Evolutionary conservation across 192 early-diverging fungal genomes (phyloP).

Genomic region (Pilobolus umbonatus): DNA sequence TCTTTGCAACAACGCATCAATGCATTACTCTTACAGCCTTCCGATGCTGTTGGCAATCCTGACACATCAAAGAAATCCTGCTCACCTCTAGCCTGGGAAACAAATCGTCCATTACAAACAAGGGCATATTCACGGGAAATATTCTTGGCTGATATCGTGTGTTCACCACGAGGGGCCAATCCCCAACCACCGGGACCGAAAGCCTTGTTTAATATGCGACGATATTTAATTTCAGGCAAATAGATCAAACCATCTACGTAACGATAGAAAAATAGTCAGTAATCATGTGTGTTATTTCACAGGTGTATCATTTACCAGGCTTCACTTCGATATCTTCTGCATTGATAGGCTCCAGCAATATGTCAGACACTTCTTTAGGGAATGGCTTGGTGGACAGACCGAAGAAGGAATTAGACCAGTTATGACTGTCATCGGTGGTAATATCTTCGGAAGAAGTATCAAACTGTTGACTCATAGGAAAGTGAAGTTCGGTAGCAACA

Average conservation of each 20-base stretch:
- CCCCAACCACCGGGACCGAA: conserved; percentile 94
- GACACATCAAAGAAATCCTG: conserved; percentile 83
- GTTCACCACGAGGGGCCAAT: conserved; percentile 83
- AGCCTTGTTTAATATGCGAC: conserved; percentile 90
- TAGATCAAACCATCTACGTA: conserved; percentile 83
- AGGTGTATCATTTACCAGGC: conserved; percentile 54
- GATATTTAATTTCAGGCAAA: conserved; percentile 95
- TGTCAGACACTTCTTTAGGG: conserved; percentile 56
- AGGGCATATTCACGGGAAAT: conserved; percentile 92
- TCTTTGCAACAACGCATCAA: conserved; percentile 98
- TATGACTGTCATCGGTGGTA: conserved; percentile 21
- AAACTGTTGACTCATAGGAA: not conserved
- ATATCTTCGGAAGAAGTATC: conserved; percentile 5
- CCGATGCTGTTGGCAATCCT: conserved; percentile 75
- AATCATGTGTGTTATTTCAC: not conserved
- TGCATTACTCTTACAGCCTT: conserved; percentile 89
- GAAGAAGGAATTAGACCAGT: conserved; percentile 69
- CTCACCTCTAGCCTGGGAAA: conserved; percentile 90
- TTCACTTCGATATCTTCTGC: conserved; percentile 88
- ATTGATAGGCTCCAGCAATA: conserved; percentile 67
- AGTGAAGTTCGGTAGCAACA: too few species aligned
- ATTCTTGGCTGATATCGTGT: conserved; percentile 71
- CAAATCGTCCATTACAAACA: conserved; percentile 74
- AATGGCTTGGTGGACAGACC: conserved; percentile 78
- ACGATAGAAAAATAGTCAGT: too few species aligned